These are phyloP conservation scores for Fusarium anguioides DNA, from an alignment of 2,329 filamentous ascomycete species.

Conservation along the genomic window DNA sequence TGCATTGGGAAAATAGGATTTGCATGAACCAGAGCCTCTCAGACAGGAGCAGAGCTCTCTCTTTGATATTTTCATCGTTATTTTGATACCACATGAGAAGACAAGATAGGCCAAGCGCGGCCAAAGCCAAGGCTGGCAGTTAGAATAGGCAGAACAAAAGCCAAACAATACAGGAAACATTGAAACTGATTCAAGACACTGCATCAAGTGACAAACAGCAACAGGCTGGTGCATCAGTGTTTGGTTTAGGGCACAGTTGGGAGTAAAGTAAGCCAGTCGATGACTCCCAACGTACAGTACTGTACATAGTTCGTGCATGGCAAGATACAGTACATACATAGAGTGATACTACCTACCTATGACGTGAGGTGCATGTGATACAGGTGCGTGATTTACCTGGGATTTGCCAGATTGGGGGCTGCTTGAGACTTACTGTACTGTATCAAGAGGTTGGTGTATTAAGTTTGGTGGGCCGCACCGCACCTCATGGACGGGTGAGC, in stretches of 20 bases:
- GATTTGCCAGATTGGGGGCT: conserved; percentile 24
- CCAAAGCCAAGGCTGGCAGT: conserved; percentile 12
- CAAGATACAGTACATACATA: no score
- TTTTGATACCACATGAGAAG: conserved; percentile 46
- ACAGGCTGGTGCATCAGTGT: not conserved
- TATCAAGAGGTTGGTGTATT: conserved; percentile 5
- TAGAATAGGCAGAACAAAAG: conserved; percentile 38
- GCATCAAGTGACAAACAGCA: conserved; percentile 4
- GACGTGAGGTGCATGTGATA: conserved; percentile 40
- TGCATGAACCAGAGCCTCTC: conserved; percentile 41
- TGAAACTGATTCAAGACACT: conserved; percentile 20
- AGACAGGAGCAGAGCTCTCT: conserved; percentile 40
- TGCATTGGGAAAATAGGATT: conserved; percentile 41
- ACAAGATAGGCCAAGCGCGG: conserved; percentile 26
- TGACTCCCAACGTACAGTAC: not conserved
- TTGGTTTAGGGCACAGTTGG: not conserved
- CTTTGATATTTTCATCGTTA: conserved; percentile 40
- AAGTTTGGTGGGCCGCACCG: conserved; percentile 16
- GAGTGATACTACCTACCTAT: conserved; percentile 18
- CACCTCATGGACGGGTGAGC: conserved; percentile 12
- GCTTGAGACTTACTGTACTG: no score
- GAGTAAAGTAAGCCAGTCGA: not conserved
- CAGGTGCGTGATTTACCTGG: conserved; percentile 33
- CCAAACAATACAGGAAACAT: conserved; percentile 42
- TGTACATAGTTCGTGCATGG: not conserved